These are phyloP conservation scores for Triticum monococcum DNA, from an alignment of 176 grass and related monocot genomes.

Conservation along the genomic window DNA sequence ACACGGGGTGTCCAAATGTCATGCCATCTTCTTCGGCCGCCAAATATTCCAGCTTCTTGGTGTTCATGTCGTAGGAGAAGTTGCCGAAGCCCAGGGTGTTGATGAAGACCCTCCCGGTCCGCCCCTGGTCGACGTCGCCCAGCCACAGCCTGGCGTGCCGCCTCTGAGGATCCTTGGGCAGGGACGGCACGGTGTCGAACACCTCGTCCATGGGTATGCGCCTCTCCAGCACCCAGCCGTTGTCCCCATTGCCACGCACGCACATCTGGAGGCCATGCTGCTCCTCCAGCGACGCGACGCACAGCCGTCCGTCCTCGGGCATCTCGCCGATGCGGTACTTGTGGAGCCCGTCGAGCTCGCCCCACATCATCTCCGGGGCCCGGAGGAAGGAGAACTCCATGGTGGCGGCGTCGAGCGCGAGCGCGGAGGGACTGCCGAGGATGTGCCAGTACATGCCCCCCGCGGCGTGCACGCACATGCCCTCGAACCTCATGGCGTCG, in stretches of 20 bases:
- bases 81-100: neutral
- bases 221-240: slow-evolving; percentile 5
- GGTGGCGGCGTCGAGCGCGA: neutral
- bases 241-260: neutral
- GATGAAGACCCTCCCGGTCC: slow-evolving; percentile 15
- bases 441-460: slow-evolving; percentile 30
- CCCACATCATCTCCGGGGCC: neutral
- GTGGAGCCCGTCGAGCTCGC: neutral
- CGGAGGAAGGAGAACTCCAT: neutral
- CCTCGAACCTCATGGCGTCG: neutral
- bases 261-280: neutral
- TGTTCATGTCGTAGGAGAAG: slow-evolving; percentile 12
- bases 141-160: neutral
- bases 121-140: neutral
- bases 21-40: neutral
- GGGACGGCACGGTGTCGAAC: neutral
- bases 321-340: slow-evolving; percentile 31
- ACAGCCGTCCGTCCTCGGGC: slow-evolving; percentile 21
- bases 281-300: neutral
- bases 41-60: slow-evolving; percentile 9
- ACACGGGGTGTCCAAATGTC: neutral
- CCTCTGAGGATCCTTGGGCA: neutral
- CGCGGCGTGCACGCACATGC: slow-evolving; percentile 13
- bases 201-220: neutral
- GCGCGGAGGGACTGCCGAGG: neutral